Base-by-base conservation (phyloP, 805 yeast species). In the Candida odintsovae region DNA sequence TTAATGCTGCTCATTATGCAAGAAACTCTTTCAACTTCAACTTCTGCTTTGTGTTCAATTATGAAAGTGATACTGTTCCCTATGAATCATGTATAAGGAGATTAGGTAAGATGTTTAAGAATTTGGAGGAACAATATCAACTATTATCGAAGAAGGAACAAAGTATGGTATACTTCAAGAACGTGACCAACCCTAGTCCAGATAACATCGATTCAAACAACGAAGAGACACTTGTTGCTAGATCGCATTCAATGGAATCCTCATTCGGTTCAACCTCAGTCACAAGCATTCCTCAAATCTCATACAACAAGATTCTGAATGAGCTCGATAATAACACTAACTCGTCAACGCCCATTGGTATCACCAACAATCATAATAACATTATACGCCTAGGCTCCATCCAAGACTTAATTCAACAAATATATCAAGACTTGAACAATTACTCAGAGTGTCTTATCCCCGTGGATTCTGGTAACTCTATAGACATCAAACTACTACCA, bases 361-460 rank as follows among this genome's bases (percentile, higher is more conserved):
- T 56, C 7, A 46, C 51, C 6, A 51, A 47, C 21, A 56, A 54
- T 29, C 51, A 50, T 13, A 50, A 49, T 10, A 54, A 51, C 35
- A 49, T 51, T 39, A 45, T 60, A 19, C 58, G 51, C 26, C 53
- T 71, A 10, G 66, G 73, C 6, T 75, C 83, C 0, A 80, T 95
- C 39, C 85, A 83, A 54, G 83, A 87, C 54, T 70, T 92, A 44
- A 78, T 94, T 20, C 89, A 88, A 63, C 97, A 94, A 62, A 76
- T 94, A n/a, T 90, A 75, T 59, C 97, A 90, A 64, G 99, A 94
- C 63, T 71, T 94, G 54, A 95, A 94, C 66, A 89, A 87, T 61
- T 95, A 90, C 66, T 88, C 96, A 0, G 99, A 94, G 64, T 94
- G 99, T 66, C 78, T 90, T 63, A 92, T 94, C 26, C 97, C 97